Evolutionary conservation across 2,329 filamentous ascomycete species (phyloP).

Genomic region (Capronia epimyces): DNA sequence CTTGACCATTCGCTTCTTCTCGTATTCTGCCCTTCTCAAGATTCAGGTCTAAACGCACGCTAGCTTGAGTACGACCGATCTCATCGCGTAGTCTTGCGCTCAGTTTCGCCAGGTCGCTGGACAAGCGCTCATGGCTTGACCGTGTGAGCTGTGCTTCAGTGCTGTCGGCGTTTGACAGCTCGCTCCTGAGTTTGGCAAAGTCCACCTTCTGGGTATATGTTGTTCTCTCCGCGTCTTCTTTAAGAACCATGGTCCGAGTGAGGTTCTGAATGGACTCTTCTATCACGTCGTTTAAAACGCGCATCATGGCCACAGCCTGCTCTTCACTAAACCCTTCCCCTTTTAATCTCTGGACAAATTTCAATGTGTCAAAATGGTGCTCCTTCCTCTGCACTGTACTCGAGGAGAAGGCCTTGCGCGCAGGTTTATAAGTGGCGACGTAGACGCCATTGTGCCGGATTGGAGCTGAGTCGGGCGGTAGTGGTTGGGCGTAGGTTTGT

Average conservation of each 20-base stretch:
- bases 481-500: slow-evolving; percentile 12
- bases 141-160: slow-evolving; percentile 86
- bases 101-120: slow-evolving; percentile 91
- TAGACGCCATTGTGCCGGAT: slow-evolving; percentile 46
- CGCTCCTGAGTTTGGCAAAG: slow-evolving; percentile 92
- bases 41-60: slow-evolving; percentile 86
- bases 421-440: slow-evolving; percentile 40
- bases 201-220: slow-evolving; percentile 85
- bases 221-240: slow-evolving; percentile 61
- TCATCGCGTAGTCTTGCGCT: slow-evolving; percentile 86
- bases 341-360: slow-evolving; percentile 87
- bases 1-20: slow-evolving; percentile 92
- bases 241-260: slow-evolving; percentile 93
- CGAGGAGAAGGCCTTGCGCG: slow-evolving; percentile 54
- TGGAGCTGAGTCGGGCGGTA: slow-evolving; percentile 27
- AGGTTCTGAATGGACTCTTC: slow-evolving; percentile 98
- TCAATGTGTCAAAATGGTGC: slow-evolving; percentile 96
- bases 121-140: slow-evolving; percentile 82
- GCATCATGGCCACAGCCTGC: slow-evolving; percentile 98
- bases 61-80: slow-evolving; percentile 88
- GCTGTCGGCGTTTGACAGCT: slow-evolving; percentile 85
- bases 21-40: slow-evolving; percentile 93
- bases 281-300: slow-evolving; percentile 90
- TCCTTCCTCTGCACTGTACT: slow-evolving; percentile 61
- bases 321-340: slow-evolving; percentile 92